These are phyloP conservation scores for Tetracladium marchalianum DNA, from an alignment of 495 filamentous ascomycete genomes.

Conservation along the genomic window DNA sequence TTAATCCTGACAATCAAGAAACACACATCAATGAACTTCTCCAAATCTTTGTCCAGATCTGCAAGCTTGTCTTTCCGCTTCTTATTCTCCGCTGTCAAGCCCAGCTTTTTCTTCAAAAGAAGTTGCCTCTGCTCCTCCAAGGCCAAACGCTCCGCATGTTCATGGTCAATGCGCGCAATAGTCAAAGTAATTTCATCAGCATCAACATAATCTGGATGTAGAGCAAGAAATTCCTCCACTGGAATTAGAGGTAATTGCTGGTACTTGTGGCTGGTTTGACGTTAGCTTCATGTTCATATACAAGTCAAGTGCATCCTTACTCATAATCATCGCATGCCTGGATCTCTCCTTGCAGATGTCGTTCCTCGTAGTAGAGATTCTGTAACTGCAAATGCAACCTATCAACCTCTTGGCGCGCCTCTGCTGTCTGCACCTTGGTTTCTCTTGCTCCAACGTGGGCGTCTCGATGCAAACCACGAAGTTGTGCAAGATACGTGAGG, in stretches of 20 bases:
- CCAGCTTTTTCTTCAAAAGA: constrained; percentile 82
- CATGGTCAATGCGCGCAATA: constrained; percentile 86
- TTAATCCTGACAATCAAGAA: background rate
- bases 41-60: constrained; percentile 77
- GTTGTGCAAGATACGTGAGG: constrained; percentile 65
- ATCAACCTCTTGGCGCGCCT: constrained; percentile 85
- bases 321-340: constrained; percentile 83
- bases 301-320: constrained; percentile 40
- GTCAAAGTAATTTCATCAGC: constrained; percentile 70
- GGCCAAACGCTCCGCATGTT: constrained; percentile 73
- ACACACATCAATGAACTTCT: constrained; percentile 76
- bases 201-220: constrained; percentile 64
- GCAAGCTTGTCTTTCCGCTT: constrained; percentile 88
- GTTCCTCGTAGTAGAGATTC: constrained; percentile 94
- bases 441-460: constrained; percentile 72
- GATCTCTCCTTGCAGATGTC: constrained; percentile 85
- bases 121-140: constrained; percentile 81
- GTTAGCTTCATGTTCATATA: background rate
- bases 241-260: constrained; percentile 74
- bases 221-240: constrained; percentile 67
- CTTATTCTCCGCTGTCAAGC: constrained; percentile 87
- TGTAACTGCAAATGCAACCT: constrained; percentile 84
- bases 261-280: constrained; percentile 68
- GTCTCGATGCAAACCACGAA: constrained; percentile 74
- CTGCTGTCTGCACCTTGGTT: constrained; percentile 78